Conservation (phyloP, 805 yeast genomes). For the Yamadazyma ubonensis region DNA sequence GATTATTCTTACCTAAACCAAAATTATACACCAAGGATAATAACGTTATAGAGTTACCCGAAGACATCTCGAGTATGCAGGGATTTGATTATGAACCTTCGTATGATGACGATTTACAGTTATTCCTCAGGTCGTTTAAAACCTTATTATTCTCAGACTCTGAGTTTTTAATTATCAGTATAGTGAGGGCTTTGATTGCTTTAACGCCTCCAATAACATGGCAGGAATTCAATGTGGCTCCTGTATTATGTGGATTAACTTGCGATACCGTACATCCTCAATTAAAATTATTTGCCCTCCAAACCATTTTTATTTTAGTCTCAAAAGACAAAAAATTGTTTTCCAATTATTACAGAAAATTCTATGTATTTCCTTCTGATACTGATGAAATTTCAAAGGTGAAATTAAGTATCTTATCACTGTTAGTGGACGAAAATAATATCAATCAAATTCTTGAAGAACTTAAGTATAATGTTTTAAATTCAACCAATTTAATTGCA, state of each 20-base stretch:
- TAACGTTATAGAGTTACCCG: slow-evolving; percentile 39
- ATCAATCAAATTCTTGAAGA: slow-evolving; percentile 56
- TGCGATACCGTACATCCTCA: slow-evolving; percentile 25
- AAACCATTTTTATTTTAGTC: slow-evolving; percentile 44
- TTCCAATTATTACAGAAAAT: slow-evolving; percentile 39
- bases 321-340: slow-evolving; percentile 31
- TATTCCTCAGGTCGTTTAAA: slow-evolving; percentile 50
- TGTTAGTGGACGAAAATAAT: slow-evolving; percentile 54
- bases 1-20: slow-evolving; percentile 60
- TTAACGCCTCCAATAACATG: slow-evolving; percentile 59
- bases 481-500: slow-evolving; percentile 21
- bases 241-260: slow-evolving; percentile 47
- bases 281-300: slow-evolving; percentile 38
- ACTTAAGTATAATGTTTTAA: slow-evolving; percentile 50
- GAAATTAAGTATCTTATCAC: slow-evolving; percentile 62
- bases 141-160: slow-evolving; percentile 51
- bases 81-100: slow-evolving; percentile 32
- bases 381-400: slow-evolving; percentile 38
- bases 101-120: slow-evolving; percentile 55
- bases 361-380: slow-evolving; percentile 61
- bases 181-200: slow-evolving; percentile 54
- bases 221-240: slow-evolving; percentile 47
- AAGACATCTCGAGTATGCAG: slow-evolving; percentile 28
- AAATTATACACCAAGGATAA: slow-evolving; percentile 28
- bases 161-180: slow-evolving; percentile 60